phyloP scores from a whole-genome alignment of 345 rosid genomes.

The Brassica nigra region DNA sequence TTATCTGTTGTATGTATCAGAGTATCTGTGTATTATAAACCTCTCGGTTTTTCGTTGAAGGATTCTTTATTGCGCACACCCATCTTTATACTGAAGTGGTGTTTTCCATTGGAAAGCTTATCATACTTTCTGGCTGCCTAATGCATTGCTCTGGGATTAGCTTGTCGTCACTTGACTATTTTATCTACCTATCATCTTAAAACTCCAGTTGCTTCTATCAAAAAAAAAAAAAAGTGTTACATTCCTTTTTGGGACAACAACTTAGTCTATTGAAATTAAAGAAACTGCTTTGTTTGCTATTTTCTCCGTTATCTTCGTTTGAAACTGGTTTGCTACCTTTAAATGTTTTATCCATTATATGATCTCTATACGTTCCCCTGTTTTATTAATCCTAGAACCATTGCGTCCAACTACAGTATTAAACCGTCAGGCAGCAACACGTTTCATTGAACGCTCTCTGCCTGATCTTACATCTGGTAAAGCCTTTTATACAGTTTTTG shows the following conservation, averaged over 20 bases:
- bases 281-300: not conserved
- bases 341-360: slow-evolving; percentile 12
- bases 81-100: slow-evolving; percentile 11
- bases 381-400: slow-evolving; percentile 58
- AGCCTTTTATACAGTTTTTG: slow-evolving; percentile 19
- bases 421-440: slow-evolving; percentile 83
- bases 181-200: not conserved
- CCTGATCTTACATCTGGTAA: slow-evolving; percentile 81
- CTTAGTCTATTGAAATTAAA: not conserved
- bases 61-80: not conserved
- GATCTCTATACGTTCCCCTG: slow-evolving; percentile 16
- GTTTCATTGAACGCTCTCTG: slow-evolving; percentile 85
- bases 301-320: not conserved
- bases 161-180: not conserved
- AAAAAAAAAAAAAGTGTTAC: not conserved
- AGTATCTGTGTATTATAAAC: no score
- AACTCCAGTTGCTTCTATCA: not conserved
- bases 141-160: slow-evolving; percentile 3
- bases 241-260: not conserved
- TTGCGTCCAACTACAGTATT: slow-evolving; percentile 66
- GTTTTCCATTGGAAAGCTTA: slow-evolving; percentile 15
- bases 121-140: not conserved
- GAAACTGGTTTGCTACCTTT: not conserved
- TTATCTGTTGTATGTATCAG: no score
- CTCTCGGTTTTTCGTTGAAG: not conserved